These are phyloP conservation scores for Rutstroemia sydowiana DNA, from an alignment of 2,329 filamentous ascomycete genomes.

Conservation along the genomic window DNA sequence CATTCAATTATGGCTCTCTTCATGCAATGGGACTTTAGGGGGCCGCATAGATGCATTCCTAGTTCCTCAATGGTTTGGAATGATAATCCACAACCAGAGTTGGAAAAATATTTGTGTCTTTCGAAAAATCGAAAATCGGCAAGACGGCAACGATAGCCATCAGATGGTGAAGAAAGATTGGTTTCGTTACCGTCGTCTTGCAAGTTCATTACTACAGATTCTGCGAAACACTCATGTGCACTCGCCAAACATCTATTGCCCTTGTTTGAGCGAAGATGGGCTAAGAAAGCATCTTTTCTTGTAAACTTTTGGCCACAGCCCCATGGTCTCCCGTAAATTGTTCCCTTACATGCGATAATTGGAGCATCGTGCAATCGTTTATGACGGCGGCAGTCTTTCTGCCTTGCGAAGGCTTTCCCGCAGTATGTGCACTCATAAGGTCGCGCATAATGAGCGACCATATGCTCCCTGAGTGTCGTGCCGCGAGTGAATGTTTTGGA, in stretches of 20 bases:
- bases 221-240: fast-evolving
- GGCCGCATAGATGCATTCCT: neutral
- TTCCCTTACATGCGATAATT: fast-evolving
- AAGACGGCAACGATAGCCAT: too few relatives aligned
- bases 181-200: too few relatives aligned
- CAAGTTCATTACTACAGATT: too few relatives aligned
- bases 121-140: fast-evolving
- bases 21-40: neutral
- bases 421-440: neutral
- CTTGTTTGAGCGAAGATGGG: neutral
- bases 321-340: too few relatives aligned
- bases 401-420: neutral
- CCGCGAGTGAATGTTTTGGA: neutral
- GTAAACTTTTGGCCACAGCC: neutral
- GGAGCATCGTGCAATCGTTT: neutral
- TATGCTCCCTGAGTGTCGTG: neutral
- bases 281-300: neutral
- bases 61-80: neutral
- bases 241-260: neutral
- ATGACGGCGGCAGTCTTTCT: neutral
- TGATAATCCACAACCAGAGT: neutral
- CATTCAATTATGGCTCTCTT: neutral
- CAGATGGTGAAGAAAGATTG: too few relatives aligned
- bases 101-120: neutral
- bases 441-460: neutral